phyloP scores from a whole-genome alignment of 768 basidiomycete species.

The Trametes cinnabarina region DNA sequence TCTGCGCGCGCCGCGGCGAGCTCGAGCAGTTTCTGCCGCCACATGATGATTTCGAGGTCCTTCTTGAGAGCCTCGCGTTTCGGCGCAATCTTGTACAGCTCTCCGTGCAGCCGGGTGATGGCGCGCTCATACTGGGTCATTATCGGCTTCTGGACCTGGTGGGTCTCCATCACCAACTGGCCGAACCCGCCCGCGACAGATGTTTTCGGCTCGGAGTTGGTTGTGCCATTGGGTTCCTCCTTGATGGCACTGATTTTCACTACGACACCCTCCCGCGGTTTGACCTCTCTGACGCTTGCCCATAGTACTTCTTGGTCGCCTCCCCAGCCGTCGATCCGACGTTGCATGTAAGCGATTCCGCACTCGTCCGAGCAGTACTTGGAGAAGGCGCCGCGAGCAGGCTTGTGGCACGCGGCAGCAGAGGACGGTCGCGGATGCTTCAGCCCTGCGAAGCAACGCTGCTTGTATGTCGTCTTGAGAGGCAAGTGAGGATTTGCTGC shows the following conservation, averaged over 20 bases:
- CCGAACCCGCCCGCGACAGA: not conserved
- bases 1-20: slow-evolving; percentile 68
- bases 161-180: slow-evolving; percentile 1
- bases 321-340: slow-evolving; percentile 63
- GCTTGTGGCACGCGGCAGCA: slow-evolving; percentile 70
- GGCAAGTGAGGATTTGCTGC: slow-evolving; percentile 53
- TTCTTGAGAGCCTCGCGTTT: slow-evolving; percentile 64
- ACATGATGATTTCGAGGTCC: slow-evolving; percentile 65
- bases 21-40: slow-evolving; percentile 68
- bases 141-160: slow-evolving; percentile 32
- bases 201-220: slow-evolving; percentile 3
- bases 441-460: slow-evolving; percentile 70
- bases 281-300: slow-evolving; percentile 69
- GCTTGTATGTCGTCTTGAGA: slow-evolving; percentile 76
- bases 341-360: slow-evolving; percentile 70
- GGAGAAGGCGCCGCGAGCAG: slow-evolving; percentile 77
- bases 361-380: slow-evolving; percentile 93
- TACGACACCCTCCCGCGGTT: slow-evolving; percentile 69
- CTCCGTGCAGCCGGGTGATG: slow-evolving; percentile 48
- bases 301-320: slow-evolving; percentile 66
- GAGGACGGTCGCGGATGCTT: slow-evolving; percentile 61
- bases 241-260: slow-evolving; percentile 36
- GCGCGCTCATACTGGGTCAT: slow-evolving; percentile 57
- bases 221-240: not conserved
- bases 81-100: slow-evolving; percentile 56